Percentiles rank a stretch among this genome's conserved stretches.
These are phyloP conservation scores for Telfairia occidentalis DNA, from an alignment of 331 rosid species.

Conservation along the genomic window DNA sequence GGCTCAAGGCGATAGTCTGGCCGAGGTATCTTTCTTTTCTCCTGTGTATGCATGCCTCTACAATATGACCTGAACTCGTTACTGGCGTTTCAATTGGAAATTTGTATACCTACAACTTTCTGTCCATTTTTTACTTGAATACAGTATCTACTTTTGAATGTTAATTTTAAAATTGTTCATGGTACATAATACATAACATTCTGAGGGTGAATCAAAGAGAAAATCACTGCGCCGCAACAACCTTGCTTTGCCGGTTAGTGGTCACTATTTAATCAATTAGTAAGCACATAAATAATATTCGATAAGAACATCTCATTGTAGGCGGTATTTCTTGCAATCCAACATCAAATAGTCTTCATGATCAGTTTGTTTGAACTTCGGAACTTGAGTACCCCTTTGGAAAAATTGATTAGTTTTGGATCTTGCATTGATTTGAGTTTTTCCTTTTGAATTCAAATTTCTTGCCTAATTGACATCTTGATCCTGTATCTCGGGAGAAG, in stretches of 20 bases:
- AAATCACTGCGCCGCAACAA: background rate
- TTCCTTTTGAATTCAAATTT: background rate
- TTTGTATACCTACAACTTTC: background rate
- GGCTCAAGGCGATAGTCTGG: conserved; percentile 56
- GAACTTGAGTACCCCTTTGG: background rate
- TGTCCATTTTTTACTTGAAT: background rate
- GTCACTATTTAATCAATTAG: background rate
- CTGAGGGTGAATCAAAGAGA: background rate
- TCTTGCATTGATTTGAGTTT: background rate
- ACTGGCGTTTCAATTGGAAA: background rate
- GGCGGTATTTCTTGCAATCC: background rate
- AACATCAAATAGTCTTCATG: background rate
- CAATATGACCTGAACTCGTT: background rate
- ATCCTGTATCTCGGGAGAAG: background rate
- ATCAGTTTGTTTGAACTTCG: background rate
- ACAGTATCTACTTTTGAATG: background rate
- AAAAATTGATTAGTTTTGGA: background rate
- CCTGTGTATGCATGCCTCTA: background rate
- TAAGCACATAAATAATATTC: background rate
- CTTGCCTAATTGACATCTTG: background rate
- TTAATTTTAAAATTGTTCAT: background rate
- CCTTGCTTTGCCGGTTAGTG: background rate
- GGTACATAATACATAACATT: background rate
- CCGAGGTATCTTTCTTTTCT: conserved; percentile 30
- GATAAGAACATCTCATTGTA: background rate